phyloP scores from a whole-genome alignment of 805 yeast species.

The Starmerella bombi region DNA sequence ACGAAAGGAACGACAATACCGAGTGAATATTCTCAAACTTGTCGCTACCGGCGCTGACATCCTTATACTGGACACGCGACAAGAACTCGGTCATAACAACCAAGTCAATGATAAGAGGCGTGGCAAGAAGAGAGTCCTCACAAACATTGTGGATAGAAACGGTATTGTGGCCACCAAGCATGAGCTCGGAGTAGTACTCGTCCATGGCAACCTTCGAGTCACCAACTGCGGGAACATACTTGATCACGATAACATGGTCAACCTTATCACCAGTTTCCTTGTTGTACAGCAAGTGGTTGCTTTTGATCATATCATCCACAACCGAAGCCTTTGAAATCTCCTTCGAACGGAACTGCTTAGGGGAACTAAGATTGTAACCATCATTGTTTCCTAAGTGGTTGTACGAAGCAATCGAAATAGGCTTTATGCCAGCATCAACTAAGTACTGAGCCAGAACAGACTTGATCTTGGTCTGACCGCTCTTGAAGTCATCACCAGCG shows the following conservation, averaged over 20 bases:
- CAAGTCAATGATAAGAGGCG: conserved; percentile 86
- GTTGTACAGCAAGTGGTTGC: conserved; percentile 73
- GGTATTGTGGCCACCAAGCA: conserved; percentile 96
- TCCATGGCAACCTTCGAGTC: conserved; percentile 98
- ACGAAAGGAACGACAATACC: conserved; percentile 72
- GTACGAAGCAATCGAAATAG: conserved; percentile 86
- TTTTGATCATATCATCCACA: conserved; percentile 84
- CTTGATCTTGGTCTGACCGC: conserved; percentile 91
- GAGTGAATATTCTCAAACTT: conserved; percentile 62
- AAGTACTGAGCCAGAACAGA: conserved; percentile 93
- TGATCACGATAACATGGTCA: conserved; percentile 91
- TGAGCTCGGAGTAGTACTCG: conserved; percentile 89
- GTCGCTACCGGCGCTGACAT: conserved; percentile 33
- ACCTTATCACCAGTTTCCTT: conserved; percentile 62
- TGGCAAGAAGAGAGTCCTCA: conserved; percentile 88
- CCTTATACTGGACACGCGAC: conserved; percentile 70
- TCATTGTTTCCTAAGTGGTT: conserved; percentile 95
- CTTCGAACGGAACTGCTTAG: conserved; percentile 86
- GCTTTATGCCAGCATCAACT: conserved; percentile 95
- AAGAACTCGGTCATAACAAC: conserved; percentile 82
- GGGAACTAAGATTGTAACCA: conserved; percentile 83
- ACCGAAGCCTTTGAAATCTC: conserved; percentile 89
- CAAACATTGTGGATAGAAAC: conserved; percentile 90
- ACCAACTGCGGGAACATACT: conserved; percentile 86
- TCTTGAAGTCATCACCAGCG: conserved; percentile 95